Base-by-base conservation (phyloP, 164 flowering plant species). In the Saururus chinensis region DNA sequence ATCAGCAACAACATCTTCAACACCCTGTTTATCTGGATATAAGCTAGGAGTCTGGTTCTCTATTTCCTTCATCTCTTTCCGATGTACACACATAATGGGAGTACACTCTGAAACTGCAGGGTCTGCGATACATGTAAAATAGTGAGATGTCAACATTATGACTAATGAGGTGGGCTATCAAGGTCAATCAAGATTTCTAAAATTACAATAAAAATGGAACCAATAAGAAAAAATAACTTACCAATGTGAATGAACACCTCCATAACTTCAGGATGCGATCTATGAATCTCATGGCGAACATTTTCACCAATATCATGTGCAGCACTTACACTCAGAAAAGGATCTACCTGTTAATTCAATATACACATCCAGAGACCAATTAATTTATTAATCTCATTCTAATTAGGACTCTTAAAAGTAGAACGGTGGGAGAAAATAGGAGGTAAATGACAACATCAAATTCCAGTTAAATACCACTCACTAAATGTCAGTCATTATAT, bases 171-270 rank as follows among this genome's bases (percentile, higher is more conserved):
- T n/a, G n/a, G n/a, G n/a, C n/a, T n/a, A n/a, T n/a, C 6, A 30
- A 2, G 37, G 37, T 30, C 37, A 30, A 2, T 30, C 2, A 30
- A n/a, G n/a, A n/a, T n/a, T n/a, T n/a, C n/a, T n/a, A 12, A 45
- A 45, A 45, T 12, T 7, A 17, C 17, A 12, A 45, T 13, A 12
- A 8, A 12, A 7, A 45, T 12, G 49, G 17, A 45, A 8, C 14
- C 11, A 12, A 45, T 12, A 12, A 45, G 49, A 12, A 1, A 42
- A 45, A 45, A 45, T 45, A 45, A 13, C 17, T 45, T 83, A 89
- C 98, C 99, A 60, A 93, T 90, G 74, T 93, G 99, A 71, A 90
- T 82, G 77, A 88, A 93, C 66, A 90, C 91, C 79, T 93, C 99
- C 48, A 95, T 63, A 35, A 93, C 89, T 76, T 80, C 85, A 42